These are phyloP conservation scores for Chlorella sp. DNA, from an alignment of 139 green algal species.

Conservation along the genomic window DNA sequence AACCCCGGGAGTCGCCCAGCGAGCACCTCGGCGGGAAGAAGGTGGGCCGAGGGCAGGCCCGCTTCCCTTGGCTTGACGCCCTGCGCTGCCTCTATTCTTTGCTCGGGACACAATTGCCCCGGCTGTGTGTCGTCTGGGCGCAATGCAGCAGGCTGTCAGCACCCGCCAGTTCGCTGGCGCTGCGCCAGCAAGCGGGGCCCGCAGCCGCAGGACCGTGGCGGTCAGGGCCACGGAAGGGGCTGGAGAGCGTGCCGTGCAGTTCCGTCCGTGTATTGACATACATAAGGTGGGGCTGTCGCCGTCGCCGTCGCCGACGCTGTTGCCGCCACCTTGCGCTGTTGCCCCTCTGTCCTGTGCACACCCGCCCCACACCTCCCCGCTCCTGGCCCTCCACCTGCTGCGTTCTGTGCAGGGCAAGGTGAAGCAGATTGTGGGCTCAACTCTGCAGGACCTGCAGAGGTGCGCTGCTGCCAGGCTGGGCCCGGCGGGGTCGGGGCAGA, in stretches of 20 bases:
- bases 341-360: not conserved
- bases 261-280: conserved; percentile 99
- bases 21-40: no score
- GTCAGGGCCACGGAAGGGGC: no score
- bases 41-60: no score
- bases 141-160: not conserved
- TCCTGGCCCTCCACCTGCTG: not conserved
- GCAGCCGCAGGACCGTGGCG: not conserved
- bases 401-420: conserved; percentile 88
- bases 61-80: no score
- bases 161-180: not conserved
- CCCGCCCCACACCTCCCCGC: not conserved
- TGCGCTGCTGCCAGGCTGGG: not conserved
- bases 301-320: not conserved
- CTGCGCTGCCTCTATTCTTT: no score
- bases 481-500: not conserved
- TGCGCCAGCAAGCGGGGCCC: not conserved
- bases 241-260: conserved; percentile 51
- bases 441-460: conserved; percentile 80
- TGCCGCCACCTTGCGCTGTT: not conserved
- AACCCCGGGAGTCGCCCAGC: not conserved
- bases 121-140: not conserved
- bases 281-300: conserved; percentile 81
- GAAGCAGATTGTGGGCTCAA: conserved; percentile 99
- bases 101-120: no score